Conservation (phyloP, 805 yeast species). For the Jamesozyma hellenica region DNA sequence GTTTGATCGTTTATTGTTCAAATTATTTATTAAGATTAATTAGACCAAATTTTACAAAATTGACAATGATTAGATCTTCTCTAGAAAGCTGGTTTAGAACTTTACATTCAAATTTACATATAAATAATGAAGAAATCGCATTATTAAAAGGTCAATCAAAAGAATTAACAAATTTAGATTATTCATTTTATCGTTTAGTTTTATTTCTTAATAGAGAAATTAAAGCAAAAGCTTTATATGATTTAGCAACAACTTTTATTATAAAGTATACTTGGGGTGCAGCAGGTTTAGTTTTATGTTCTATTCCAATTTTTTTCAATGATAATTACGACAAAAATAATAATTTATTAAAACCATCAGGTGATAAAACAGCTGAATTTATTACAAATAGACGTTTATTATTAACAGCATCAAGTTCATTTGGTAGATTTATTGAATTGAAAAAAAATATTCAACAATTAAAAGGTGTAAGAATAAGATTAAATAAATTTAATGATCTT, state of each 20-base stretch:
- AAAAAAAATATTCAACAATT: conserved; percentile 77
- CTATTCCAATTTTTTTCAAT: conserved; percentile 72
- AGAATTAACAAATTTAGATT: conserved; percentile 69
- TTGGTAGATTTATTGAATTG: conserved; percentile 77
- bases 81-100: conserved; percentile 79
- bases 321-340: conserved; percentile 28
- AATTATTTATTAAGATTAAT: conserved; percentile 62
- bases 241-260: conserved; percentile 76
- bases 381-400: conserved; percentile 80
- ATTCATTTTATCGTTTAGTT: conserved; percentile 71
- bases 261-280: conserved; percentile 96
- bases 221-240: conserved; percentile 67
- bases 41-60: conserved; percentile 83
- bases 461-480: conserved; percentile 70
- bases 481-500: conserved; percentile 57
- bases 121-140: conserved; percentile 80
- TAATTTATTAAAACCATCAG: conserved; percentile 6
- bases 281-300: conserved; percentile 77
- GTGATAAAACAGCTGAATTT: conserved; percentile 62
- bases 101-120: conserved; percentile 70
- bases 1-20: conserved; percentile 70
- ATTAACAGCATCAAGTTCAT: conserved; percentile 74
- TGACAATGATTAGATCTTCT: conserved; percentile 64
- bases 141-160: conserved; percentile 69
- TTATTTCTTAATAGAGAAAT: conserved; percentile 66